phyloP scores from a whole-genome alignment of 768 basidiomycete species.

The Leccinum fibrillosum region DNA sequence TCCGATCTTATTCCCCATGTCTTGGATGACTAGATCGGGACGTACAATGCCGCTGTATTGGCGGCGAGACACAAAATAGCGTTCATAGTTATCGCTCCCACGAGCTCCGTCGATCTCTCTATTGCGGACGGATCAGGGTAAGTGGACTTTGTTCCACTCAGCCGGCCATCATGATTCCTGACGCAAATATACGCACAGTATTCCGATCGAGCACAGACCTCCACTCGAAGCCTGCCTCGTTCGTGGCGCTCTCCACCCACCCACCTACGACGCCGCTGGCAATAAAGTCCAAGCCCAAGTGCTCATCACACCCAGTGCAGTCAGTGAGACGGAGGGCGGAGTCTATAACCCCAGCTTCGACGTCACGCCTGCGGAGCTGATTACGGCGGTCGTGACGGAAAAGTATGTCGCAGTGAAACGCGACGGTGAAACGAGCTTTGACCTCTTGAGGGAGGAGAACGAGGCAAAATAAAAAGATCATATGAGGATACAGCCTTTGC shows the following conservation, averaged over 20 bases:
- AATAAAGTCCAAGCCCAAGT: constrained; percentile 69
- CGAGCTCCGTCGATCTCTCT: constrained; percentile 87
- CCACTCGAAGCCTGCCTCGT: constrained; percentile 84
- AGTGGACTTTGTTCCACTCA: neutral
- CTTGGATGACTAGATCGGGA: constrained; percentile 58
- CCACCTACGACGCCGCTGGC: constrained; percentile 36
- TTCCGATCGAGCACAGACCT: constrained; percentile 93
- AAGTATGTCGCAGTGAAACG: constrained; percentile 83
- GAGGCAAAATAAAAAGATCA: neutral
- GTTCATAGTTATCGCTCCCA: constrained; percentile 91
- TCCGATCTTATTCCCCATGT: neutral
- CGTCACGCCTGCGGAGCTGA: constrained; percentile 90
- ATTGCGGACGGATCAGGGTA: constrained; percentile 65
- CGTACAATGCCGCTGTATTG: constrained; percentile 93
- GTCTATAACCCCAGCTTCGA: constrained; percentile 96
- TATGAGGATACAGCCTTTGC: neutral
- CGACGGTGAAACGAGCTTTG: constrained; percentile 55
- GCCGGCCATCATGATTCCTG: neutral
- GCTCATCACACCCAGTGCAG: constrained; percentile 71
- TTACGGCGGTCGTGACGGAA: constrained; percentile 94
- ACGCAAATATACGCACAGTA: constrained; percentile 35
- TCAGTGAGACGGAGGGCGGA: constrained; percentile 30
- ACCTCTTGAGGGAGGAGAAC: constrained; percentile 46
- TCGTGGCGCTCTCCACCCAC: constrained; percentile 73
- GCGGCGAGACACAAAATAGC: constrained; percentile 85